phyloP scores from a whole-genome alignment of 2,329 filamentous ascomycete species.

The Nannizzia gypsea region DNA sequence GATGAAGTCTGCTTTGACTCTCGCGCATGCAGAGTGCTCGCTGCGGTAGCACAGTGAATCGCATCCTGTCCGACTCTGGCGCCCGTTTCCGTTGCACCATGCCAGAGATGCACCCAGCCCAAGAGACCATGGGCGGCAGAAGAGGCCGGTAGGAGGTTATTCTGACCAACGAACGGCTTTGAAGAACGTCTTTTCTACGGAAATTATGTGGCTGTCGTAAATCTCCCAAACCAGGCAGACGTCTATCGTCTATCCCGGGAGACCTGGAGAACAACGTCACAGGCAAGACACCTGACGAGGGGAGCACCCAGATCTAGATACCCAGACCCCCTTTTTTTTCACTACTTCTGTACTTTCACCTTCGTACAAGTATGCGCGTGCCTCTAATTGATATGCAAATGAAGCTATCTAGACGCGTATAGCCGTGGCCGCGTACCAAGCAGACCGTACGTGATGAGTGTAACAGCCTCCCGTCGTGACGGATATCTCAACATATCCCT shows the following conservation, averaged over 20 bases:
- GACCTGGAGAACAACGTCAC: neutral
- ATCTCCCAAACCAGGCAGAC: neutral
- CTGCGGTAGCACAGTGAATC: neutral
- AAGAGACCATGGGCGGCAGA: neutral
- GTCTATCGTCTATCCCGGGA: neutral
- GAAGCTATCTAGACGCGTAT: neutral
- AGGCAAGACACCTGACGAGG: neutral
- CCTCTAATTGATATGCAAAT: neutral
- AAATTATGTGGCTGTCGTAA: neutral
- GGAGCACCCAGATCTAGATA: neutral
- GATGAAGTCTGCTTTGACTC: neutral
- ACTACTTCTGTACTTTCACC: neutral
- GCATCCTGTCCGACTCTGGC: conserved; percentile 3
- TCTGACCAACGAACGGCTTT: neutral
- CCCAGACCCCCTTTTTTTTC: too few relatives aligned
- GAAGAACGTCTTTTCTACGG: neutral
- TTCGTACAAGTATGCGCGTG: neutral
- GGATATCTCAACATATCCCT: neutral
- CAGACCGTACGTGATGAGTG: neutral
- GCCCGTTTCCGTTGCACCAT: conserved; percentile 1
- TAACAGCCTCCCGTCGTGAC: neutral
- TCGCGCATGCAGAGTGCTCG: neutral
- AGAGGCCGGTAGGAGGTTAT: neutral
- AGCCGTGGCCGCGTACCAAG: neutral
- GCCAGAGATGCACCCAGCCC: neutral